Evolutionary conservation across 225 moss, liverwort and hornwort species (phyloP).

Genomic region (Climacium dendroides): DNA sequence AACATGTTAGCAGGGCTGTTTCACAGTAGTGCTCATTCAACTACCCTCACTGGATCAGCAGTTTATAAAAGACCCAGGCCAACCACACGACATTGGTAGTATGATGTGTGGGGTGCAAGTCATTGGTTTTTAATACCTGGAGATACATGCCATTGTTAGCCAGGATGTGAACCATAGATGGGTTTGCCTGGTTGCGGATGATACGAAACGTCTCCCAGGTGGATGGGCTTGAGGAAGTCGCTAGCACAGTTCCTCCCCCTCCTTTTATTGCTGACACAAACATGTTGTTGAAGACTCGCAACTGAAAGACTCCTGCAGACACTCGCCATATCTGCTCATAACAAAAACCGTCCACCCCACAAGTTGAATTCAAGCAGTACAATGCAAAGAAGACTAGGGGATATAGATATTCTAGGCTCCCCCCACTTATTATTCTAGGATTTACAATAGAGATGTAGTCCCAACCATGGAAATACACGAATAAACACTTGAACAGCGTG

Average conservation of each 20-base stretch:
- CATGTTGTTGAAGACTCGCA: slow-evolving; percentile 41
- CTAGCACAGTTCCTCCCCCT: slow-evolving; percentile 21
- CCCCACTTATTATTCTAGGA: background rate
- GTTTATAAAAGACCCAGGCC: background rate
- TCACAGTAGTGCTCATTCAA: background rate
- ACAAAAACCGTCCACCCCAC: background rate
- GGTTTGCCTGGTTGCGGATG: slow-evolving; percentile 24
- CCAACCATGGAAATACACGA: background rate
- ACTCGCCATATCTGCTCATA: slow-evolving; percentile 46
- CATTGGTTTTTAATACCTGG: background rate
- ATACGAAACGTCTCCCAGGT: slow-evolving; percentile 27
- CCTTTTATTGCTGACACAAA: slow-evolving; percentile 25
- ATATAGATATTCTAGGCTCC: background rate
- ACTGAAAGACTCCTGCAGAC: slow-evolving; percentile 33
- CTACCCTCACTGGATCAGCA: background rate
- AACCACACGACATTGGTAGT: background rate
- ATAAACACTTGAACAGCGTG: background rate
- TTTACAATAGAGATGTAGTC: background rate
- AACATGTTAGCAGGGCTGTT: background rate
- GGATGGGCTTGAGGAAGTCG: slow-evolving; percentile 5
- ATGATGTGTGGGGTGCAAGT: no score
- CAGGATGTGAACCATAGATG: slow-evolving; percentile 25
- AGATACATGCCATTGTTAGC: slow-evolving; percentile 38
- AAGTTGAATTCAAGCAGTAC: background rate
- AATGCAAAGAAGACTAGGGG: background rate